Conservation (phyloP, 1,139 yeast species). For the Ashbya aceris region DNA sequence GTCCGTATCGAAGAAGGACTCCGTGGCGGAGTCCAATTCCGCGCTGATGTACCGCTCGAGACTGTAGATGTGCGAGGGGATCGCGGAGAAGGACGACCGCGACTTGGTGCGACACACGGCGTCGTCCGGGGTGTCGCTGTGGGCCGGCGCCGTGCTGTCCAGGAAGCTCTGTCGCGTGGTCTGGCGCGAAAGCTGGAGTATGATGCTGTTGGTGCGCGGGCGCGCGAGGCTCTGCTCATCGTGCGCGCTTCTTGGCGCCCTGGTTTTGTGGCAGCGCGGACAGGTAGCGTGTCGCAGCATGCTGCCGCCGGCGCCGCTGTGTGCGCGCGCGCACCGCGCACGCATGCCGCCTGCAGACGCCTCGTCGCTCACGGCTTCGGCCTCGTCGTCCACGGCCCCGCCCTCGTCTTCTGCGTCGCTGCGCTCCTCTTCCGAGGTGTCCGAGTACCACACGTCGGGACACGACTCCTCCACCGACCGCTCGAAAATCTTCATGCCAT, state of each 20-base stretch:
- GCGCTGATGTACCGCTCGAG: conserved; percentile 24
- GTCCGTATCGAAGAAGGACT: conserved; percentile 9
- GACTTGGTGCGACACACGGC: conserved; percentile 5
- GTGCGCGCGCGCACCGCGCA: conserved; percentile 5
- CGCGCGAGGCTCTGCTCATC: conserved; percentile 7
- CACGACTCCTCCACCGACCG: conserved; percentile 25
- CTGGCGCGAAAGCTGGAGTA: conserved; percentile 10
- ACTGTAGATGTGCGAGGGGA: conserved; percentile 27
- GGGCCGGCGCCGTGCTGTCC: conserved; percentile 3
- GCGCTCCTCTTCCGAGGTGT: conserved; percentile 11
- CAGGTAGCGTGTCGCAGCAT: not conserved
- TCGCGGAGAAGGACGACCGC: conserved; percentile 16
- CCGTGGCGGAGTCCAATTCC: conserved; percentile 20
- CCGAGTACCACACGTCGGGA: conserved; percentile 16
- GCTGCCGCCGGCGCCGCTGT: not conserved
- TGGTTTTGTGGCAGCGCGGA: conserved; percentile 6
- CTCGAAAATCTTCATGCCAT: conserved; percentile 17
- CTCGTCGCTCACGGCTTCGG: not conserved
- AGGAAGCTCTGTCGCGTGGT: conserved; percentile 10
- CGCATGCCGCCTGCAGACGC: conserved; percentile 3
- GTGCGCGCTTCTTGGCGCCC: conserved; percentile 6
- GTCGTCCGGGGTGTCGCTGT: not conserved
- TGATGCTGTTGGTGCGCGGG: conserved; percentile 10
- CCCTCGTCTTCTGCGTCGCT: conserved; percentile 7
- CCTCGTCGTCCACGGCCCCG: not conserved